Evolutionary conservation across 306 rosid species (phyloP).

Genomic region (Cicer chorassanicum): DNA sequence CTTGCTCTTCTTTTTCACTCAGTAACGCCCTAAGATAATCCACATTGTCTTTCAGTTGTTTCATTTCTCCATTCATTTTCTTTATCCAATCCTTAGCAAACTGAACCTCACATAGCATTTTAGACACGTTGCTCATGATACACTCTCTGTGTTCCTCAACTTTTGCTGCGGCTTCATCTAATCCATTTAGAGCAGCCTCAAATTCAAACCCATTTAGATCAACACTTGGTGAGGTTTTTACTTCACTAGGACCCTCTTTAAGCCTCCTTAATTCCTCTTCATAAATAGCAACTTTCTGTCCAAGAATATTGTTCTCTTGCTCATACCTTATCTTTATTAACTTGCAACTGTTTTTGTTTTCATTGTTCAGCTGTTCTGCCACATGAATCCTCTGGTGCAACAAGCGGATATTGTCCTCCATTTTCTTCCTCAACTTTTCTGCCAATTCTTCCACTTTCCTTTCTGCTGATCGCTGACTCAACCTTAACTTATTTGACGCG

Average conservation of each 20-base stretch:
- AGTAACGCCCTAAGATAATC: constrained; percentile 43
- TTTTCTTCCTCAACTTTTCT: constrained; percentile 48
- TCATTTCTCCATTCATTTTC: constrained; percentile 48
- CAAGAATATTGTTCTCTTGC: constrained; percentile 51
- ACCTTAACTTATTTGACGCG: constrained; percentile 38
- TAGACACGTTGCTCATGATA: constrained; percentile 42
- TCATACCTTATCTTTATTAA: constrained; percentile 47
- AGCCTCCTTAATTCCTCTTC: constrained; percentile 39
- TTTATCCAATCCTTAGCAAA: constrained; percentile 55
- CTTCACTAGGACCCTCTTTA: not conserved
- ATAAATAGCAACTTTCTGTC: constrained; percentile 47
- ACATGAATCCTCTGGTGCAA: constrained; percentile 66
- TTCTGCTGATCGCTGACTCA: constrained; percentile 45
- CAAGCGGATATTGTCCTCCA: constrained; percentile 64
- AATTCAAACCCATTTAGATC: constrained; percentile 2
- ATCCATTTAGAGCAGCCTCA: constrained; percentile 21
- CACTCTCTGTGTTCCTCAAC: constrained; percentile 49
- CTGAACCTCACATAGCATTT: constrained; percentile 52
- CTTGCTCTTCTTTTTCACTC: constrained; percentile 61
- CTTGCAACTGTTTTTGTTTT: constrained; percentile 61
- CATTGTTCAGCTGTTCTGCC: constrained; percentile 70
- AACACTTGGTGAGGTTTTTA: not conserved
- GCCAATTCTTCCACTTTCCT: constrained; percentile 70
- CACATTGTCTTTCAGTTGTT: constrained; percentile 42
- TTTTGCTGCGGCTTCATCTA: constrained; percentile 43